Evolutionary conservation across 208 protist genomes (phyloP).

Genomic region (Wallacemonas sp.): DNA sequence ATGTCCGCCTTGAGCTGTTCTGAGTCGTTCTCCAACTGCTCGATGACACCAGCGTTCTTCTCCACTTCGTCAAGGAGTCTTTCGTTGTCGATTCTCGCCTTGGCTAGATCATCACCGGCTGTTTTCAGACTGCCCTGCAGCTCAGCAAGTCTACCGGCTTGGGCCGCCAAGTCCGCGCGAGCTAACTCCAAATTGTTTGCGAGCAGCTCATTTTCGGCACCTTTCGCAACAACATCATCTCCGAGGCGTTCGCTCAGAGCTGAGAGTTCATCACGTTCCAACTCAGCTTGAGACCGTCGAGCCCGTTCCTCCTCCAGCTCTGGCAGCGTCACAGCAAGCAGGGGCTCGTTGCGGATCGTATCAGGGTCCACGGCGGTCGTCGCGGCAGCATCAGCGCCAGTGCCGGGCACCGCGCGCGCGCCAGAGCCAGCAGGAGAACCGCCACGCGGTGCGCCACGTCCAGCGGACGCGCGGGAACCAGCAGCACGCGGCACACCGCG

Average conservation of each 20-base stretch:
- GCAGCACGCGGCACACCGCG: too few relatives aligned
- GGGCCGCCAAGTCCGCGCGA: too few relatives aligned
- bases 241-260: slow-evolving; percentile 23
- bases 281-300: too few relatives aligned
- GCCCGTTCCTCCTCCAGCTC: slow-evolving; percentile 29
- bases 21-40: not conserved
- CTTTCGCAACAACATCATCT: slow-evolving; percentile 17
- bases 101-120: slow-evolving; percentile 19
- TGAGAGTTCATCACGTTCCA: not conserved
- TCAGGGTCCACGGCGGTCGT: not conserved
- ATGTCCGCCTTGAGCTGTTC: not conserved
- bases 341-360: slow-evolving; percentile 12
- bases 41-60: too few relatives aligned
- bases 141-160: too few relatives aligned
- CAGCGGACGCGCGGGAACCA: too few relatives aligned
- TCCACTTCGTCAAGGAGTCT: too few relatives aligned
- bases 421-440: too few relatives aligned
- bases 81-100: slow-evolving; percentile 20
- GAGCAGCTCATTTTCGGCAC: slow-evolving; percentile 25
- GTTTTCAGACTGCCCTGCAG: too few relatives aligned
- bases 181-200: slow-evolving; percentile 26
- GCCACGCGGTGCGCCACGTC: too few relatives aligned
- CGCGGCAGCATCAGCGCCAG: not conserved
- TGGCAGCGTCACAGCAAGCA: slow-evolving; percentile 26
- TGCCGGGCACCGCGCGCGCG: not conserved